A percentile compares a stretch with the other conserved stretches of the same genome.
Evolutionary conservation across 495 filamentous ascomycete species (phyloP).

Genomic region (Melanomma pulvis-pyrius): DNA sequence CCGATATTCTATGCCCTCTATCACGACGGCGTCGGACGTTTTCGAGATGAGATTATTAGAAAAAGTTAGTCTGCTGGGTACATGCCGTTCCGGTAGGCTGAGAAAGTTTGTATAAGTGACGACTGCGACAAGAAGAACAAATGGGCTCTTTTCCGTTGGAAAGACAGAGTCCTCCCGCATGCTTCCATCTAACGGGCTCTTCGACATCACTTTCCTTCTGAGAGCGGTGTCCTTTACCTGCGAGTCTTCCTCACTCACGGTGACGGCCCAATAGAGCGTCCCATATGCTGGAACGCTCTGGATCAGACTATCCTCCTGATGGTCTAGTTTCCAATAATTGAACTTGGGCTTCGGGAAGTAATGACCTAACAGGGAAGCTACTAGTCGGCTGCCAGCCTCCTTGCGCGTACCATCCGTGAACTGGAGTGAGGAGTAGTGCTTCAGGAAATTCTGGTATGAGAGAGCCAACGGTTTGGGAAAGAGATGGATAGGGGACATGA

Average conservation of each 20-base stretch:
- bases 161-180: not conserved
- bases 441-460: not conserved
- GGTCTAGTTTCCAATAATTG: not conserved
- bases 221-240: not conserved
- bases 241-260: not conserved
- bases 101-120: not conserved
- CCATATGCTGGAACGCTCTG: not conserved
- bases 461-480: constrained; percentile 7
- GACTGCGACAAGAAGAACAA: not conserved
- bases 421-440: not conserved
- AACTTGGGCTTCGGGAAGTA: constrained; percentile 14
- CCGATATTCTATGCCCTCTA: not conserved
- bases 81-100: not conserved
- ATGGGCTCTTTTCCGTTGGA: not conserved
- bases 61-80: not conserved
- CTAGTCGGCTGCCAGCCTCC: not conserved
- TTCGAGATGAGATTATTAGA: not conserved
- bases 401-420: not conserved
- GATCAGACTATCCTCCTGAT: not conserved
- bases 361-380: not conserved
- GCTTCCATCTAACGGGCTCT: not conserved
- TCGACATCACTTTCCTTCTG: not conserved
- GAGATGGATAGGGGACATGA: not conserved
- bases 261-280: not conserved
- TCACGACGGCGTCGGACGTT: not conserved